phyloP scores from a whole-genome alignment of 2,329 filamentous ascomycete genomes.

The Tolypocladium album region DNA sequence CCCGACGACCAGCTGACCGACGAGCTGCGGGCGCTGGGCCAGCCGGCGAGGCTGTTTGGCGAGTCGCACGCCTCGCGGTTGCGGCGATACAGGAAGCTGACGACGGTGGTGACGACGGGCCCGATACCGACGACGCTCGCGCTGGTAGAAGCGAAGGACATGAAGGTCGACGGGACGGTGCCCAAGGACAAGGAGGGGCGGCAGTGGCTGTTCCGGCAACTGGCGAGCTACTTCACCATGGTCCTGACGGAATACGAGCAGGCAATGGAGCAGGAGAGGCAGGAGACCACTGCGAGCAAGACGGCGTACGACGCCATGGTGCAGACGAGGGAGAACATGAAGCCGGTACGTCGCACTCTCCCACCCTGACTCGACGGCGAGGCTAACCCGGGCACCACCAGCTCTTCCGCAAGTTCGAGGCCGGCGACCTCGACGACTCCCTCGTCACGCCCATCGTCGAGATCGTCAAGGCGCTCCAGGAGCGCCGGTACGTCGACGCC shows the following conservation, averaged over 20 bases:
- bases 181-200: conserved; percentile 54
- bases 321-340: conserved; percentile 79
- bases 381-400: conserved; percentile 9
- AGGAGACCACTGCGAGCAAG: conserved; percentile 65
- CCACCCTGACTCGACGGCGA: neutral
- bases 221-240: conserved; percentile 94
- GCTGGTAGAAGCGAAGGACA: conserved; percentile 73
- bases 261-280: conserved; percentile 57
- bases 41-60: conserved; percentile 70
- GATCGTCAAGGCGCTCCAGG: conserved; percentile 84
- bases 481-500: conserved; percentile 85
- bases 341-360: conserved; percentile 40
- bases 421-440: conserved; percentile 64
- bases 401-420: conserved; percentile 84
- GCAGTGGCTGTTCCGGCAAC: conserved; percentile 70
- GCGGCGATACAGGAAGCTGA: conserved; percentile 59
- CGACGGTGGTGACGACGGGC: conserved; percentile 52
- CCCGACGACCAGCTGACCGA: conserved; percentile 57
- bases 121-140: conserved; percentile 80
- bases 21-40: conserved; percentile 59
- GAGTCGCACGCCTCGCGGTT: conserved; percentile 63
- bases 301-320: conserved; percentile 77
- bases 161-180: conserved; percentile 64
- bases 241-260: conserved; percentile 80
- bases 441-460: conserved; percentile 77